Conservation (phyloP, 2,329 filamentous ascomycete species). For the Lachnellula cervina region DNA sequence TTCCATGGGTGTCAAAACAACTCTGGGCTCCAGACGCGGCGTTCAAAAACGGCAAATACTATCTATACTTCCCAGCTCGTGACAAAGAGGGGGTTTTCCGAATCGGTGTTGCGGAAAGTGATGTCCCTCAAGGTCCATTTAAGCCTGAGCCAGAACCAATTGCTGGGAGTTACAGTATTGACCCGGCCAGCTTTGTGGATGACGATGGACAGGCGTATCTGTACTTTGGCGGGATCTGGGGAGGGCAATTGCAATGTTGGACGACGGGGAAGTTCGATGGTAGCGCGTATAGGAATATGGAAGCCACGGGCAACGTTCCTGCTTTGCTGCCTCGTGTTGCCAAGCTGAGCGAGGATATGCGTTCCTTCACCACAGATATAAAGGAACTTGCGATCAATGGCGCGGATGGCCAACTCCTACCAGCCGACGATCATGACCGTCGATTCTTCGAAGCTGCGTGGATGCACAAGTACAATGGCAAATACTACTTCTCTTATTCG, state of each 20-base stretch:
- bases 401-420: slow-evolving; percentile 53
- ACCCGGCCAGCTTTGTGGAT: slow-evolving; percentile 72
- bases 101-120: slow-evolving; percentile 65
- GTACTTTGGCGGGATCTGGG: slow-evolving; percentile 79
- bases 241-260: slow-evolving; percentile 77
- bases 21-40: slow-evolving; percentile 79
- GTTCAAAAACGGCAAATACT: slow-evolving; percentile 63
- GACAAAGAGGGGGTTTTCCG: slow-evolving; percentile 67
- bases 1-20: slow-evolving; percentile 75
- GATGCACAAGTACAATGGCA: slow-evolving; percentile 67
- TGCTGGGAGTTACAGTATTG: slow-evolving; percentile 67
- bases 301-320: slow-evolving; percentile 58
- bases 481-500: slow-evolving; percentile 73
- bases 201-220: slow-evolving; percentile 62
- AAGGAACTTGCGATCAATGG: slow-evolving; percentile 61
- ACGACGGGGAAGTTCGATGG: slow-evolving; percentile 52
- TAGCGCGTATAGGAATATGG: slow-evolving; percentile 50
- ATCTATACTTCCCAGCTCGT: slow-evolving; percentile 72
- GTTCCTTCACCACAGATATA: slow-evolving; percentile 49
- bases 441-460: slow-evolving; percentile 79
- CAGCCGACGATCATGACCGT: slow-evolving; percentile 64
- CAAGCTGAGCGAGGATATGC: slow-evolving; percentile 61
- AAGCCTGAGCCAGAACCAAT: slow-evolving; percentile 59
- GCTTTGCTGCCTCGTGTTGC: slow-evolving; percentile 66
- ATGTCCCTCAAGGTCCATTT: slow-evolving; percentile 66